Evolutionary conservation across 305 asterid genomes (phyloP).

Genomic region (Rubia tinctorum): DNA sequence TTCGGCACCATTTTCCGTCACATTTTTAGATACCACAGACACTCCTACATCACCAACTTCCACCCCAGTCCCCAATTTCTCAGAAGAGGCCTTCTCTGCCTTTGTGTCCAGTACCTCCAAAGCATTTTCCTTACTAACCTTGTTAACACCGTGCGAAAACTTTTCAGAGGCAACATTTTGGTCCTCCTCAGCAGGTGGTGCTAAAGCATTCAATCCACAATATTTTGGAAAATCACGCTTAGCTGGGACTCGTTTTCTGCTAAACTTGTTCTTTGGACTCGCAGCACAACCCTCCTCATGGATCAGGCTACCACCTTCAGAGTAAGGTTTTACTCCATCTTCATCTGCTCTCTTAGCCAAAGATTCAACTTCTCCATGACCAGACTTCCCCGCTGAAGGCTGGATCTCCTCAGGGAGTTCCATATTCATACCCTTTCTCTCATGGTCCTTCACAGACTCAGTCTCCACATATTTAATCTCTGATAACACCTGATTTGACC

Average conservation of each 20-base stretch:
- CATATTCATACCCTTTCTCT: neutral
- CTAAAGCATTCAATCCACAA: slow-evolving; percentile 42
- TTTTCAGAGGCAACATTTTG: slow-evolving; percentile 24
- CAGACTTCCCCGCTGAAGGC: slow-evolving; percentile 4
- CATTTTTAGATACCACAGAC: slow-evolving; percentile 19
- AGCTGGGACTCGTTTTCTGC: slow-evolving; percentile 59
- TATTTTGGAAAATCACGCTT: slow-evolving; percentile 66
- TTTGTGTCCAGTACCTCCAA: neutral
- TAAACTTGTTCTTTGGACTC: slow-evolving; percentile 36
- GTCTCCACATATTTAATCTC: slow-evolving; percentile 5
- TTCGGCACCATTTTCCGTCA: slow-evolving; percentile 4
- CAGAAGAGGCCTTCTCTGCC: slow-evolving; percentile 7
- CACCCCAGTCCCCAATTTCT: slow-evolving; percentile 1
- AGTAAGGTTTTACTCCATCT: slow-evolving; percentile 5
- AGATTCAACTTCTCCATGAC: slow-evolving; percentile 6
- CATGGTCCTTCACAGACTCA: slow-evolving; percentile 10
- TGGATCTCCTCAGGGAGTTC: slow-evolving; percentile 3
- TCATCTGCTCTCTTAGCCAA: neutral
- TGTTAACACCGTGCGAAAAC: slow-evolving; percentile 12
- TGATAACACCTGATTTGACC: slow-evolving; percentile 3
- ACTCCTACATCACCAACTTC: slow-evolving; percentile 11
- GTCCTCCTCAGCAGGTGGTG: slow-evolving; percentile 26
- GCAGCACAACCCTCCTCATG: neutral
- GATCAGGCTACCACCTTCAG: neutral
- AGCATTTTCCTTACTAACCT: slow-evolving; percentile 24